Base-by-base conservation (phyloP, 345 rosid genomes). In the Nasturtium officinale region DNA sequence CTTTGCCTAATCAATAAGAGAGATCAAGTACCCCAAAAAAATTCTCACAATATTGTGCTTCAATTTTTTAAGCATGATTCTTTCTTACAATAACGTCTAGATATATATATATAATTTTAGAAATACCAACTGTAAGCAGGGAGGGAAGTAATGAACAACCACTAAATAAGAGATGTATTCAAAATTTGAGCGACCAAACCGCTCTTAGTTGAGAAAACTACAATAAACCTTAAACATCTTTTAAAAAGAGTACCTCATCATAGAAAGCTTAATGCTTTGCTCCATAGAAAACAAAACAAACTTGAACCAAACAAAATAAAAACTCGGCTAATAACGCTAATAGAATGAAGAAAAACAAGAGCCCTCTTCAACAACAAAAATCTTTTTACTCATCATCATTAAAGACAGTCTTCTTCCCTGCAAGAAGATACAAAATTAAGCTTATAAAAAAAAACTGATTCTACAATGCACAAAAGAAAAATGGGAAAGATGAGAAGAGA, bases 401-500 rank as follows among this genome's bases (percentile, higher is more conserved):
- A 55, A 82, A 79, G 46, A 74, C 58, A 5, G 70, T 82, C 69
- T 82, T 82, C 72, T 43, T 82, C 16, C 79, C 85, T 82, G 79
- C 74, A 76, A 68, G 17, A 57, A 3, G 17, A 50, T 23, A 59
- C 73, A 50, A 40, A 67, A 57, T n/a, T 29, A 59, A 15, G 29
- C 20, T 67, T 29, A 40, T 38, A n/a, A n/a, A 30, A 61, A 15
- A 40, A 38, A 60, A 42, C 51, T 2, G 17, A 42, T 42, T 53
- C 50, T 30, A 68, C 29, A 68, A 23, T 9, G 35, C 40, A 52
- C 40, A 28, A 9, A 47, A 35, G 7, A 67, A 46, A 43, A 23
- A 40, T 1, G 2, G 17, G 6, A 2, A 66, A 33, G n/a, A 23
- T 1, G 4, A 35, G 17, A 9, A 20, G 13, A 17, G 9, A 52